Conservation (phyloP, 2,329 filamentous ascomycete species). For the Monosporascus sp. region DNA sequence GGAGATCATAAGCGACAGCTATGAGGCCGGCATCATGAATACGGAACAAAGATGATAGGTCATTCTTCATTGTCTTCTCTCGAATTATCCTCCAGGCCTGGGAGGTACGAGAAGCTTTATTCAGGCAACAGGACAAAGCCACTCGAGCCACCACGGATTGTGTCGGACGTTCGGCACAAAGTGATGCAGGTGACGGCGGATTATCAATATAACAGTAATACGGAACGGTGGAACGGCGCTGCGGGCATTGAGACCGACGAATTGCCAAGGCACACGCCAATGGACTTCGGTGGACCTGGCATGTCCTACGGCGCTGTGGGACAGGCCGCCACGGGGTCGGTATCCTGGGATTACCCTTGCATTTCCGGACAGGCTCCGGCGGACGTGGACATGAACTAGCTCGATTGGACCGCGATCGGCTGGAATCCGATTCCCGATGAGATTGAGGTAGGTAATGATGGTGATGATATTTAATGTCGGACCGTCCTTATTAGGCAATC, state of each 20-base stretch:
- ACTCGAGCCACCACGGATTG: neutral
- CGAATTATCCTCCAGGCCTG: neutral
- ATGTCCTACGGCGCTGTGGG: neutral
- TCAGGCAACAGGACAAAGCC: neutral
- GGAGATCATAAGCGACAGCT: constrained; percentile 41
- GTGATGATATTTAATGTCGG: too few relatives aligned
- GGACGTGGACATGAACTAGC: neutral
- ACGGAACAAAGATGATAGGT: neutral
- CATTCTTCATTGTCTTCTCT: constrained; percentile 1
- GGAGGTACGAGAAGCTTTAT: constrained; percentile 1
- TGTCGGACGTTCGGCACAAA: neutral
- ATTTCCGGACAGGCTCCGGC: neutral
- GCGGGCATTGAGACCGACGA: neutral
- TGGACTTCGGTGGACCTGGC: neutral
- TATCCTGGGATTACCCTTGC: neutral
- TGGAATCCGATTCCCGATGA: too few relatives aligned
- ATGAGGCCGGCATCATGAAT: constrained; percentile 23
- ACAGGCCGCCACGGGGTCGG: neutral
- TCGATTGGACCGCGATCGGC: neutral
- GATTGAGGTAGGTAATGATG: too few relatives aligned
- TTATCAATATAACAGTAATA: neutral
- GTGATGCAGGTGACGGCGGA: neutral
- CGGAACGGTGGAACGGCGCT: neutral
- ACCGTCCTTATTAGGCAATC: too few relatives aligned
- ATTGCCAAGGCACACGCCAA: neutral